phyloP scores from a whole-genome alignment of 441 rosid genomes.

The Populus hybrid region DNA sequence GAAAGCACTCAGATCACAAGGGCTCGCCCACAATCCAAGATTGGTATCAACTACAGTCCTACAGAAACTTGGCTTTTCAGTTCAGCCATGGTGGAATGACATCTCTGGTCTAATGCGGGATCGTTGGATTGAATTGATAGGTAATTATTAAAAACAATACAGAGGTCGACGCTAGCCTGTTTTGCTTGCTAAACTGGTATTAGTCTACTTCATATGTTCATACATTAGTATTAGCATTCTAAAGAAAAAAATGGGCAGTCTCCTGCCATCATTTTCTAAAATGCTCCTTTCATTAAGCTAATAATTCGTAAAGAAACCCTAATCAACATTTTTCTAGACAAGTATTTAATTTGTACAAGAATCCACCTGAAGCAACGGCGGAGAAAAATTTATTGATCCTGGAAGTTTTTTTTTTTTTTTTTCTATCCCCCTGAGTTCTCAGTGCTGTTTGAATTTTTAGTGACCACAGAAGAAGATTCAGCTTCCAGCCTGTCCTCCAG shows the following conservation, averaged over 20 bases:
- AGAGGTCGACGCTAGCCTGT: background rate
- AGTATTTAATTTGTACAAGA: too few species aligned
- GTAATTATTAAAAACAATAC: background rate
- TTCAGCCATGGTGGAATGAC: background rate
- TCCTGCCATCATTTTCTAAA: background rate
- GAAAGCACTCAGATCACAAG: too few species aligned
- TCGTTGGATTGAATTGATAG: background rate
- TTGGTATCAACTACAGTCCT: constrained; percentile 25
- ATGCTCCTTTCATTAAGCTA: background rate
- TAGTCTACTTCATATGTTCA: background rate
- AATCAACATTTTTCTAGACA: background rate
- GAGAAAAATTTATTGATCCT: background rate
- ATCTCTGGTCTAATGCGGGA: background rate
- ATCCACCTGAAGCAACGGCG: too few species aligned
- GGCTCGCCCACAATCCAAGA: constrained; percentile 23
- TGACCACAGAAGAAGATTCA: background rate
- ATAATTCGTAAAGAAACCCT: background rate
- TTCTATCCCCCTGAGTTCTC: background rate
- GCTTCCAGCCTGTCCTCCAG: background rate
- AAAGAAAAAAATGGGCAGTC: background rate
- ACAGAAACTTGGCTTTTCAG: background rate
- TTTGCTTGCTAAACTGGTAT: background rate
- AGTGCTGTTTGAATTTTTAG: background rate
- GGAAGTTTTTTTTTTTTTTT: too few species aligned
- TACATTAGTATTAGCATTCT: background rate